phyloP scores from a whole-genome alignment of 2,329 filamentous ascomycete species.

The Paramyrothecium sp. region DNA sequence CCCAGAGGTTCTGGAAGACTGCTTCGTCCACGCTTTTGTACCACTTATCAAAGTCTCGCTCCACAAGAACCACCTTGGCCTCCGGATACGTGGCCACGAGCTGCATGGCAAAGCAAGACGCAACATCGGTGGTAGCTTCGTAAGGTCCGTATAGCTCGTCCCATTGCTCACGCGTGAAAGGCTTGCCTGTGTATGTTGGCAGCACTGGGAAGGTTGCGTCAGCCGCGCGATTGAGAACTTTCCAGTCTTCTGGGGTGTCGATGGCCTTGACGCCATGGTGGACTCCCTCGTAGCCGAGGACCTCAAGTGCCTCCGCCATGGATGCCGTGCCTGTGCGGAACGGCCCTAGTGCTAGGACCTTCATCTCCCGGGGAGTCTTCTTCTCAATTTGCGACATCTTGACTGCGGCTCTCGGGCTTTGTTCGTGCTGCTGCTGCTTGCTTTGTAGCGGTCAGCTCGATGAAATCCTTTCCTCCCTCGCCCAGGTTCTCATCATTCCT shows the following conservation, averaged over 20 bases:
- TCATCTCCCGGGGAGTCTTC: conserved; percentile 16
- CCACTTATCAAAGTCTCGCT: conserved; percentile 29
- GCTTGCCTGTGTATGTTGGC: conserved; percentile 21
- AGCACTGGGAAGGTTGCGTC: conserved; percentile 26
- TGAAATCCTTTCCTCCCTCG: too few species aligned
- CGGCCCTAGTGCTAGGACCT: conserved; percentile 27
- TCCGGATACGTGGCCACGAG: conserved; percentile 28
- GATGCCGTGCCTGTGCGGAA: conserved; percentile 30
- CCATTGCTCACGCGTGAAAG: conserved; percentile 26
- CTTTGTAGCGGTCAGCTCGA: too few species aligned
- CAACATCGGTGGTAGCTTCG: conserved; percentile 28
- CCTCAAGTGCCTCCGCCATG: conserved; percentile 27
- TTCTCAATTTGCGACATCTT: neutral
- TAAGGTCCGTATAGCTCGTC: conserved; percentile 26
- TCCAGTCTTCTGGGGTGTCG: conserved; percentile 19
- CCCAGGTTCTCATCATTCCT: too few species aligned
- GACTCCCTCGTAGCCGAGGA: conserved; percentile 29
- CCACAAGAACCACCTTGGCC: conserved; percentile 29
- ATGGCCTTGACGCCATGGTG: conserved; percentile 26
- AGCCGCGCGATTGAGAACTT: conserved; percentile 20
- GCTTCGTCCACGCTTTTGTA: conserved; percentile 27
- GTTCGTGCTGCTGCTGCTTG: too few species aligned
- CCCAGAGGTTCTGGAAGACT: conserved; percentile 21
- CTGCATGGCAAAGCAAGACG: conserved; percentile 21
- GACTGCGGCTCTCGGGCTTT: too few species aligned